Conservation (phyloP, 2,329 filamentous ascomycete species). For the Fusarium tanahbumbuense region DNA sequence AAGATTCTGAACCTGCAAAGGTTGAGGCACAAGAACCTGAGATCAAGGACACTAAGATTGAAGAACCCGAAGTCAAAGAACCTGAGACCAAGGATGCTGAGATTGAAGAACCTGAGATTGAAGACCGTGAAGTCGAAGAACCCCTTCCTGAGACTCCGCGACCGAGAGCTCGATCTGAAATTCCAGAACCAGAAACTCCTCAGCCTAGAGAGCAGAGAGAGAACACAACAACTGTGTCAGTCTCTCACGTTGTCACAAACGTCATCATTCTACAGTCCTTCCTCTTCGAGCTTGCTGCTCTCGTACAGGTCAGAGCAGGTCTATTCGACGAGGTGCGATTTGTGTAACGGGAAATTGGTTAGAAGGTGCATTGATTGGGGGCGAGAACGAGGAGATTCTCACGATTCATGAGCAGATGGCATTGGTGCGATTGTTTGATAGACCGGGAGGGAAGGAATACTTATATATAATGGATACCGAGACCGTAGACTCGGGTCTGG, state of each 20-base stretch:
- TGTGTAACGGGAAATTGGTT: slow-evolving; percentile 41
- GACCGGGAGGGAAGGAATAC: slow-evolving; percentile 14
- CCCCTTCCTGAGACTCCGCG: slow-evolving; percentile 14
- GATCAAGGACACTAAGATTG: background rate
- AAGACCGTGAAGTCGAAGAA: slow-evolving; percentile 2
- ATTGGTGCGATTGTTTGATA: slow-evolving; percentile 34
- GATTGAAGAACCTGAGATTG: background rate
- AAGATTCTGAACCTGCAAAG: background rate
- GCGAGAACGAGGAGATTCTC: slow-evolving; percentile 29
- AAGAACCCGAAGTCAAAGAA: background rate
- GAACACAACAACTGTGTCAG: slow-evolving; percentile 64
- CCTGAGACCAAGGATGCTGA: background rate
- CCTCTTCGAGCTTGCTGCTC: slow-evolving; percentile 78
- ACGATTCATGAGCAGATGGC: slow-evolving; percentile 45
- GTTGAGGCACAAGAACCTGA: background rate
- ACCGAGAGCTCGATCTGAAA: slow-evolving; percentile 23
- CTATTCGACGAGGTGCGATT: slow-evolving; percentile 82
- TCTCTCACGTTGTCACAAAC: slow-evolving; percentile 84
- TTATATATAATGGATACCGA: slow-evolving; percentile 26
- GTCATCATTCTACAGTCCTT: slow-evolving; percentile 84
- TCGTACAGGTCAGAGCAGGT: slow-evolving; percentile 79
- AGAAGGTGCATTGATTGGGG: slow-evolving; percentile 8
- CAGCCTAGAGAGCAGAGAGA: slow-evolving; percentile 36
- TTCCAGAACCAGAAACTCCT: slow-evolving; percentile 32
- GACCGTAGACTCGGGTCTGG: slow-evolving; percentile 19